phyloP scores from a whole-genome alignment of 352 stramenopile genomes.

The Globisporangium middletonii region DNA sequence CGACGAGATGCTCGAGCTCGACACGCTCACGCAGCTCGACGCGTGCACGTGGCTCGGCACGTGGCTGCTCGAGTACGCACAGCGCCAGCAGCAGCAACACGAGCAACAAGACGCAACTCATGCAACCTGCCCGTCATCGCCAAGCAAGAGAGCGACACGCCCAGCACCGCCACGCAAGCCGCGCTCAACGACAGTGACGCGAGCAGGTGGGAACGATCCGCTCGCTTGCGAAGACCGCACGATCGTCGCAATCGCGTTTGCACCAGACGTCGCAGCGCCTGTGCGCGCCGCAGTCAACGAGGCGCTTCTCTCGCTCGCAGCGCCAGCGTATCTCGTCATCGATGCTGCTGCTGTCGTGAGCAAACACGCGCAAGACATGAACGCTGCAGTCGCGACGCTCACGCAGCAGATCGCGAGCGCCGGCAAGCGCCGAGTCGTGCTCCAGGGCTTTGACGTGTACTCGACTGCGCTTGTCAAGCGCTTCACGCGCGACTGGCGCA shows the following conservation, averaged over 20 bases:
- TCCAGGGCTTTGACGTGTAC: constrained; percentile 19
- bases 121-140: background rate
- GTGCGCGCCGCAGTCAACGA: background rate
- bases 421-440: constrained; percentile 20
- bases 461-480: constrained; percentile 4
- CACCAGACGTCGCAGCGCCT: background rate
- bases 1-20: constrained; percentile 25
- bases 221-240: background rate
- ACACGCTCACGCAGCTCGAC: constrained; percentile 19
- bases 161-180: background rate
- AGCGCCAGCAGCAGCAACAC: constrained; percentile 5
- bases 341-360: constrained; percentile 18
- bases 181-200: too few relatives aligned
- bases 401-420: constrained; percentile 12
- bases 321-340: constrained; percentile 24
- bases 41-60: constrained; percentile 47
- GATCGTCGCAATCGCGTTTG: constrained; percentile 1
- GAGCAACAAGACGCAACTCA: background rate
- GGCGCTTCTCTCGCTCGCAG: background rate
- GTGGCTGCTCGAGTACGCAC: constrained; percentile 29
- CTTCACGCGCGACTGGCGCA: constrained; percentile 8
- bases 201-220: background rate
- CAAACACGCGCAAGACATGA: background rate
- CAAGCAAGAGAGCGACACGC: background rate
- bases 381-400: constrained; percentile 10